Evolutionary conservation across 2,329 filamentous ascomycete genomes (phyloP), one percentile per base, ranked within the genome.

Genomic region (Venturiaceae sp.): DNA sequence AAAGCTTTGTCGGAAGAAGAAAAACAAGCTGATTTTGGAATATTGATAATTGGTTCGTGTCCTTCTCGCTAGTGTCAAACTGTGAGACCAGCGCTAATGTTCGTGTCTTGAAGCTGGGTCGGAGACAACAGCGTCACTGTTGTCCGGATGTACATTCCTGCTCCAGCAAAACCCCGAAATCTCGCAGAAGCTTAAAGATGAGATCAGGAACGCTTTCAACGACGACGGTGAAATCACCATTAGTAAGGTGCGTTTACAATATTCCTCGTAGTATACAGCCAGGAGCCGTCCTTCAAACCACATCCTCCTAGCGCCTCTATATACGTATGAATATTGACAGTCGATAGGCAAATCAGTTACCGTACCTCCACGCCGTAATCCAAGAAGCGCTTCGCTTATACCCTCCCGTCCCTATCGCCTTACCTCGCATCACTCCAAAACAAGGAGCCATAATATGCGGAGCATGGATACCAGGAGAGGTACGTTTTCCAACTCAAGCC

Each of bases 361-460:
- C 2, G 7, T 61, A 61, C 39, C 19, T 61, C 14, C 5, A 13
- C 21, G 60, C 59, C 2, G 55, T 53, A 5, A 30, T 62, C 8
- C 16, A 54, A 2, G 60, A 62, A 53, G 21, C 6, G 2, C 41
- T 61, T 9, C 37, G 59, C 13, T 13, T 60, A 8, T 60, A 59
- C 33, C 55, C 61, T 9, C 59, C 62, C 66, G 30, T 65, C 61
- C 33, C 61, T 59, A 34, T 60, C 64, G n/a, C 41, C 56, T 26
- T 46, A 11, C 2, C 3, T 26, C 21, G 41, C 8, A 5, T 28
- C 11, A 28, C 41, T 2, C 41, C 41, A 13, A 5, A 7, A 11
- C 21, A 28, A 13, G 41, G 41, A 26, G 9, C 21, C 3, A 6
- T 23, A 7, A 28, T 46, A 26, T 46, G 41, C 8, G 41, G 41